A percentile compares a stretch with the other conserved stretches of the same genome.
phyloP scores from a whole-genome alignment of 2,329 filamentous ascomycete genomes.

The Thyridium curvatum region DNA sequence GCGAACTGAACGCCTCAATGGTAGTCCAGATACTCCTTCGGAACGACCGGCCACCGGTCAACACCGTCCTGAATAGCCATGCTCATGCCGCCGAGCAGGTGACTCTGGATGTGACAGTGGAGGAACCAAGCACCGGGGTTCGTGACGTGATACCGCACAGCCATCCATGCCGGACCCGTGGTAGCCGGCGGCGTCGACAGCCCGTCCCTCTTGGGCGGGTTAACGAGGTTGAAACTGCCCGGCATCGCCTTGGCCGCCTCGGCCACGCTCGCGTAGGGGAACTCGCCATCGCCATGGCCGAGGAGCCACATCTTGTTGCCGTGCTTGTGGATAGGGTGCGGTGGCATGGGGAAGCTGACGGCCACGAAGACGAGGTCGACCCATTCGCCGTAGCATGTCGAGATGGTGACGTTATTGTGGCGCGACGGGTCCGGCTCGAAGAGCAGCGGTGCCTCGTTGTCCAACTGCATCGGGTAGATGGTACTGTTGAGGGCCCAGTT shows the following conservation, averaged over 20 bases:
- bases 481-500: constrained; percentile 47
- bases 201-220: constrained; percentile 47
- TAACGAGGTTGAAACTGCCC: constrained; percentile 47
- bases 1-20: too few relatives aligned
- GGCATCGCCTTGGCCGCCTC: constrained; percentile 42
- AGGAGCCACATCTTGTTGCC: constrained; percentile 53
- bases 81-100: constrained; percentile 48
- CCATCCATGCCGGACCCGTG: constrained; percentile 35
- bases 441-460: constrained; percentile 34
- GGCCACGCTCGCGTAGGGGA: constrained; percentile 44
- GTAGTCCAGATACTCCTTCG: constrained; percentile 24
- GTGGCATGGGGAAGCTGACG: constrained; percentile 36
- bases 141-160: constrained; percentile 42
- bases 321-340: constrained; percentile 61
- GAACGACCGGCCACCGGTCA: constrained; percentile 34
- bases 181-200: constrained; percentile 29
- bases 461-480: constrained; percentile 29
- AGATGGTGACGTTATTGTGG: constrained; percentile 39
- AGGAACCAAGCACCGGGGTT: constrained; percentile 49
- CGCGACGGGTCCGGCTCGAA: constrained; percentile 29
- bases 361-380: constrained; percentile 48
- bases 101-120: constrained; percentile 50
- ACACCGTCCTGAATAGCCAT: constrained; percentile 43
- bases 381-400: constrained; percentile 41
- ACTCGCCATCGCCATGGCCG: constrained; percentile 42